These are phyloP conservation scores for Calonectria ilicicola DNA, from an alignment of 2,329 filamentous ascomycete genomes.

Conservation along the genomic window DNA sequence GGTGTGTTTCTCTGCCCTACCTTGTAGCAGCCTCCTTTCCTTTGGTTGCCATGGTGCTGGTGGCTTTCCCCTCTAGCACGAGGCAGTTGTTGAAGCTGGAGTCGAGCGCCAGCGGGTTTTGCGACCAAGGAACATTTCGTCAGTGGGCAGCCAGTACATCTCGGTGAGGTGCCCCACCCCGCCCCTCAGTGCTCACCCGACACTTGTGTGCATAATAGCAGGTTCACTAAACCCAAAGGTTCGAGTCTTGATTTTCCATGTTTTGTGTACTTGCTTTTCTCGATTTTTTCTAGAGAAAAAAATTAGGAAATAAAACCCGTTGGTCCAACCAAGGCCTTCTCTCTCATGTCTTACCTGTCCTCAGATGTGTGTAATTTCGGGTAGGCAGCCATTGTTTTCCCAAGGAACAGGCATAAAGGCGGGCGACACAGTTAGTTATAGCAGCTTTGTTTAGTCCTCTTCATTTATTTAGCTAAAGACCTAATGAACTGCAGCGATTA, in stretches of 20 bases:
- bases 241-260: neutral
- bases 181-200: neutral
- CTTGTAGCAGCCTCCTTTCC: constrained; percentile 51
- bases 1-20: constrained; percentile 40
- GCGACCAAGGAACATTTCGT: constrained; percentile 46
- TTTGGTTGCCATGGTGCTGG: constrained; percentile 54
- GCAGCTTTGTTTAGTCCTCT: too few relatives aligned
- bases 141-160: constrained; percentile 44
- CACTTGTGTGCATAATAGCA: neutral
- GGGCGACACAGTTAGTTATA: too few relatives aligned
- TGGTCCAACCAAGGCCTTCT: too few relatives aligned
- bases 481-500: too few relatives aligned
- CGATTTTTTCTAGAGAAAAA: too few relatives aligned
- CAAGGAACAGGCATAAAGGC: too few relatives aligned
- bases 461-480: too few relatives aligned
- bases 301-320: too few relatives aligned
- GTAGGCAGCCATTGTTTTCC: too few relatives aligned
- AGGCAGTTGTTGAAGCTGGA: constrained; percentile 38
- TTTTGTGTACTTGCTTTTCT: neutral
- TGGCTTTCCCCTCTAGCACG: constrained; percentile 34
- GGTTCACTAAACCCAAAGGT: neutral
- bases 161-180: constrained; percentile 37
- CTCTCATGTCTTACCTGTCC: too few relatives aligned
- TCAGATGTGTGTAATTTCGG: too few relatives aligned
- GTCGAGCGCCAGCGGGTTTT: constrained; percentile 40